Percentiles rank a stretch among this genome's conserved stretches.
Conservation (phyloP, 176 grass and related monocot genomes). For the Dactylis glomerata region DNA sequence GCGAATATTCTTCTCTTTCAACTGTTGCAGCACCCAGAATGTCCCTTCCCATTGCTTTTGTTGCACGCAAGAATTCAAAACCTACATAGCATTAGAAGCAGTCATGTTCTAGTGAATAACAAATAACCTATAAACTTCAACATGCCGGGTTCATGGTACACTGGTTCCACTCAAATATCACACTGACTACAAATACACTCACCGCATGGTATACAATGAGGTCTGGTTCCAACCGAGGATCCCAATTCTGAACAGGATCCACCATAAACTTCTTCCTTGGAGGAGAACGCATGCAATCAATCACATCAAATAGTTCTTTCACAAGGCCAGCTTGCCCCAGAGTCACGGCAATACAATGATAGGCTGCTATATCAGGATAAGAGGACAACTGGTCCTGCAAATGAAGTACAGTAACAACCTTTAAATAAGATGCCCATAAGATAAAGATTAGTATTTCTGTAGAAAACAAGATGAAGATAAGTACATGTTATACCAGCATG, state of each 20-base stretch:
- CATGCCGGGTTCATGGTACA: neutral
- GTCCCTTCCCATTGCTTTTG: constrained; percentile 97
- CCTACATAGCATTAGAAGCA: constrained; percentile 39
- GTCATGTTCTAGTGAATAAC: constrained; percentile 13
- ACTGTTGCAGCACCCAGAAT: constrained; percentile 96
- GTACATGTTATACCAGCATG: constrained; percentile 64
- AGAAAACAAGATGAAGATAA: constrained; percentile 21
- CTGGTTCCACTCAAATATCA: neutral
- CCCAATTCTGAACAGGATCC: constrained; percentile 69
- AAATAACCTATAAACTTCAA: constrained; percentile 23
- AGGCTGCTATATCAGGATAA: constrained; percentile 88
- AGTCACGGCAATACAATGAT: constrained; percentile 89
- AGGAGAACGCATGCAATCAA: constrained; percentile 77
- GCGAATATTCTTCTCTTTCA: constrained; percentile 70
- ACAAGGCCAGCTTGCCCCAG: constrained; percentile 93
- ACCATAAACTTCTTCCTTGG: constrained; percentile 78
- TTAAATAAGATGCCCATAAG: constrained; percentile 9
- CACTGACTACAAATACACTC: constrained; percentile 28
- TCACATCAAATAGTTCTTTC: constrained; percentile 97
- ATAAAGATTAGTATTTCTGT: constrained; percentile 1
- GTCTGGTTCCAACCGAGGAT: constrained; percentile 88
- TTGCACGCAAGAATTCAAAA: constrained; percentile 93
- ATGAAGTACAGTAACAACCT: constrained; percentile 22
- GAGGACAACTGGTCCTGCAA: constrained; percentile 86
- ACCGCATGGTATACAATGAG: constrained; percentile 90